Base-by-base conservation (phyloP, 2,329 filamentous ascomycete genomes). In the Atkinsonella texensis region DNA sequence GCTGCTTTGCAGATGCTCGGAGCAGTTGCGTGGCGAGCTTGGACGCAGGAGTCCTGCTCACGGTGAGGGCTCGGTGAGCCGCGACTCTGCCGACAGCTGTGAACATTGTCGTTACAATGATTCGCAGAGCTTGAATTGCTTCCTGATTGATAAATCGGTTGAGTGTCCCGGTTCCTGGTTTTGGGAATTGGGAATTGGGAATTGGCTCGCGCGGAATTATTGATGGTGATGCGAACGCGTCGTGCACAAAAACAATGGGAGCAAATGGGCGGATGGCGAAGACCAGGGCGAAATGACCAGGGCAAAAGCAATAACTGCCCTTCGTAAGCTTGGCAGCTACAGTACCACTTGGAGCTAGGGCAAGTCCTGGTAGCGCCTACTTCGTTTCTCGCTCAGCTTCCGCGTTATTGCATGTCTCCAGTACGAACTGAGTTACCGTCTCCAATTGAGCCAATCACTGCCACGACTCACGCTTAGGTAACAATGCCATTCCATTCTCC, bases 1-100 rank as follows among this genome's bases (percentile, higher is more conserved):
- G 10, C 2, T 32, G 33, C 18, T n/a, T 33, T 4, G 46, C 46
- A 10, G 44, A 31, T 15, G 23, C 33, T 15, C 13, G 48, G 46
- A 28, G n/a, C 5, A 52, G 23, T 9, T 18, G 50, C 18, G 58
- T 54, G 49, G 49, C 53, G 53, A 58, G 57, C 56, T 56, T 55
- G 59, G 56, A 52, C n/a, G 60, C 52, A 43, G 57, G 50, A 41
- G 15, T 33, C 38, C 17, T 49, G 50, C 18, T 50, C 13, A 57
- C 48, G 50, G 57, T 54, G 46, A 62, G 57, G 49, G 63, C 58
- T 57, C 69, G 70, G 60, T 63, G 65, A 54, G 65, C 61, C 50
- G 67, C 67, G 50, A 63, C 65, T 56, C 70, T 66, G 55, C 67
- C 66, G 55, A 74, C 60, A 32, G 66, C 63, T 49, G 66, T 68